These are phyloP conservation scores for Exsudoporus frostii DNA, from an alignment of 768 basidiomycete genomes.

Conservation along the genomic window DNA sequence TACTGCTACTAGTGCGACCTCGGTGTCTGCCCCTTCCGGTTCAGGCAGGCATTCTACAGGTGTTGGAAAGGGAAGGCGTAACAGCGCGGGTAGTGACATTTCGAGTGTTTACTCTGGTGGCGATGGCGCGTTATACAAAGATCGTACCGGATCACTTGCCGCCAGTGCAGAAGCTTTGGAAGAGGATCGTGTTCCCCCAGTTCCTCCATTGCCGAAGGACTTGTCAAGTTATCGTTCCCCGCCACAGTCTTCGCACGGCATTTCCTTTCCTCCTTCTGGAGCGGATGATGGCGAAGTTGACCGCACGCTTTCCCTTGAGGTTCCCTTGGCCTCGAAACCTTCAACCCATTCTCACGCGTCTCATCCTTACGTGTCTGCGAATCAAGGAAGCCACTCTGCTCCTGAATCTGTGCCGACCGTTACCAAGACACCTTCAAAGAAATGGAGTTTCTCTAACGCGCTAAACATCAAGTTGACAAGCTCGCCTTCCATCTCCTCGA, in stretches of 20 bases:
- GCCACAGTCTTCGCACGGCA: constrained; percentile 53
- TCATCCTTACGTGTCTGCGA: constrained; percentile 39
- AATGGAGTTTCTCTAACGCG: constrained; percentile 92
- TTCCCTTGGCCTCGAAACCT: constrained; percentile 36
- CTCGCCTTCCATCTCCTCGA: constrained; percentile 59
- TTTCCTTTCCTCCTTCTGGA: constrained; percentile 46
- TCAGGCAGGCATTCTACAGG: constrained; percentile 71
- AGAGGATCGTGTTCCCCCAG: constrained; percentile 77
- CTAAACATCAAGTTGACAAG: constrained; percentile 71
- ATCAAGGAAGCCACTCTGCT: constrained; percentile 36
- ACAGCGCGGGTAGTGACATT: constrained; percentile 84
- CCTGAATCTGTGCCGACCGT: constrained; percentile 45
- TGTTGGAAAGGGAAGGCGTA: constrained; percentile 59
- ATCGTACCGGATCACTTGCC: constrained; percentile 62
- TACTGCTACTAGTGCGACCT: constrained; percentile 72
- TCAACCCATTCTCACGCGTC: constrained; percentile 28
- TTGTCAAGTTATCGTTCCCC: constrained; percentile 74
- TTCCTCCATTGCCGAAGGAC: constrained; percentile 91
- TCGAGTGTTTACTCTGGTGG: constrained; percentile 66
- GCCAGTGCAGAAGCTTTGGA: constrained; percentile 58
- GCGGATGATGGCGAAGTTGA: constrained; percentile 47
- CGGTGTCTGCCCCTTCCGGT: constrained; percentile 54
- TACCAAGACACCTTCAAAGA: constrained; percentile 86
- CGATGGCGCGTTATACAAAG: constrained; percentile 61
- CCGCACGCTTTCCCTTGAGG: constrained; percentile 50